Evolutionary conservation across 2,329 filamentous ascomycete species (phyloP).

Genomic region (Aspergillus calidoustus): DNA sequence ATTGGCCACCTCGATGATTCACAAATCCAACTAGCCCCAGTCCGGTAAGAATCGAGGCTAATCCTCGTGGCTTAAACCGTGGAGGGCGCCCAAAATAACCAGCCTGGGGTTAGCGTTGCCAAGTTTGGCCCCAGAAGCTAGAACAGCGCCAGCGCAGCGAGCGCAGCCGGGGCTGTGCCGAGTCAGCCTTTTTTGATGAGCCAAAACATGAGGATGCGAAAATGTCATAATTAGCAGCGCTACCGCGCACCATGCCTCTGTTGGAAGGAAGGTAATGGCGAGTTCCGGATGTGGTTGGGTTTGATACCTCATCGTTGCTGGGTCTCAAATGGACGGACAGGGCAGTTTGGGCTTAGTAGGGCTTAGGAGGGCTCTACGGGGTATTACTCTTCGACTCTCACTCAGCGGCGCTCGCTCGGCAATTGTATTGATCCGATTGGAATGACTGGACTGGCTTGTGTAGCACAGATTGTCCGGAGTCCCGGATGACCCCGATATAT

Average conservation of each 20-base stretch:
- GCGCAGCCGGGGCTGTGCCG: background rate
- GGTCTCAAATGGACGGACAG: background rate
- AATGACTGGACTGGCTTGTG: background rate
- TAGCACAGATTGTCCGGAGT: background rate
- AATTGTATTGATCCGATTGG: background rate
- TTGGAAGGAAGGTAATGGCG: background rate
- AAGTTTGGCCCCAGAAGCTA: background rate
- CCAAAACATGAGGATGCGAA: background rate
- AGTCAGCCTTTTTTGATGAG: background rate
- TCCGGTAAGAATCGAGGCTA: background rate
- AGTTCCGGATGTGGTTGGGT: background rate
- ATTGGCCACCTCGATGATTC: background rate
- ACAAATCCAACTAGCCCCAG: background rate
- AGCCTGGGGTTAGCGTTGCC: background rate
- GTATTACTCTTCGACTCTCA: background rate
- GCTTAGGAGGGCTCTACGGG: background rate
- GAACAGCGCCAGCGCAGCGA: background rate
- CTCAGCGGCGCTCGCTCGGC: background rate
- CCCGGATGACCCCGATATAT: background rate
- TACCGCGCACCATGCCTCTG: background rate
- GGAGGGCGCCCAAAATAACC: slow-evolving; percentile 2
- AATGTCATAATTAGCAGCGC: background rate
- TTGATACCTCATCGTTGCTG: background rate
- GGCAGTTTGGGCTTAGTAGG: background rate
- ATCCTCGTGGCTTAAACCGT: background rate